These are phyloP conservation scores for Phanerochaete sordida DNA, from an alignment of 768 basidiomycete genomes.

Conservation along the genomic window DNA sequence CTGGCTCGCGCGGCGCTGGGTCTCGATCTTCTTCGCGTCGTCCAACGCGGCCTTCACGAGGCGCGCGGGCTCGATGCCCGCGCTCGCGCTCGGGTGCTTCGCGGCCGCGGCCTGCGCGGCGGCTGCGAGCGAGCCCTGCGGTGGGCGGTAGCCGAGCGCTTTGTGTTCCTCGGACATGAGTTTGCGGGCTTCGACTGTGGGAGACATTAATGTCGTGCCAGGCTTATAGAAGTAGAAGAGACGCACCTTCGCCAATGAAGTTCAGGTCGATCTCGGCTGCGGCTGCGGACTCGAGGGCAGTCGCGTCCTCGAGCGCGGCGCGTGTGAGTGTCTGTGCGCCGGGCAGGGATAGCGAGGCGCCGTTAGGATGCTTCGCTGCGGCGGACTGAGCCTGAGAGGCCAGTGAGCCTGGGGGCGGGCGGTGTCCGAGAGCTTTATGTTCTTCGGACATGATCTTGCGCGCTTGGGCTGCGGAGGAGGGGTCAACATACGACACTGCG, in stretches of 20 bases:
- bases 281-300: constrained; percentile 4
- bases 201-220: neutral
- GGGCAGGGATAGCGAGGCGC: constrained; percentile 1
- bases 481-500: neutral
- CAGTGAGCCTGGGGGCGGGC: constrained; percentile 24
- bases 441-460: constrained; percentile 25
- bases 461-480: constrained; percentile 14
- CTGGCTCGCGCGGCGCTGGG: constrained; percentile 2
- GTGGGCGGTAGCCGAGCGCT: constrained; percentile 33
- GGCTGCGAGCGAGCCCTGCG: constrained; percentile 32
- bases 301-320: constrained; percentile 19
- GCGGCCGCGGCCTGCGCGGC: constrained; percentile 32
- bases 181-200: constrained; percentile 27
- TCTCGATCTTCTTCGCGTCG: constrained; percentile 22
- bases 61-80: constrained; percentile 12
- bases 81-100: constrained; percentile 24
- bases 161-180: constrained; percentile 35
- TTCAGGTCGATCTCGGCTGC: constrained; percentile 12
- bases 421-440: constrained; percentile 26
- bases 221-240: neutral
- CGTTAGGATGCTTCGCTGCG: constrained; percentile 22
- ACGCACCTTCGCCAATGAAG: constrained; percentile 16
- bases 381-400: constrained; percentile 24
- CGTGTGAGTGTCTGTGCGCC: constrained; percentile 9
- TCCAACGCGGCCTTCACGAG: constrained; percentile 21